A percentile compares a stretch with the other conserved stretches of the same genome.
These are phyloP conservation scores for Dryas drummondii DNA, from an alignment of 306 rosid genomes.

Conservation along the genomic window DNA sequence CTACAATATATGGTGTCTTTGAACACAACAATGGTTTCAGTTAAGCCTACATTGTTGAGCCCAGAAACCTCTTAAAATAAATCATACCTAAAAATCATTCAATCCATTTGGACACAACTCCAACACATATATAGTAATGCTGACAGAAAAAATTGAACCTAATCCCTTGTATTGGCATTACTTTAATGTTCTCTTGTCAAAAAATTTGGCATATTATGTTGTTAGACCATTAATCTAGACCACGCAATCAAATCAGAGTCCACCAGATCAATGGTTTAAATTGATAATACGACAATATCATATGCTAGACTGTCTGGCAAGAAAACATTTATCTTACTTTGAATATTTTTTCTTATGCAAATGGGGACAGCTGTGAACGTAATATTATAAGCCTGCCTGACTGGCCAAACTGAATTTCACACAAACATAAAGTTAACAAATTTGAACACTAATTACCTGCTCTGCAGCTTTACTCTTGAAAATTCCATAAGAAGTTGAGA, in stretches of 20 bases:
- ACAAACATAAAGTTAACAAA: background rate
- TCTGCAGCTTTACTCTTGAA: conserved; percentile 84
- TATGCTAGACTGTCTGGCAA: background rate
- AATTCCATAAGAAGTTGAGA: conserved; percentile 60
- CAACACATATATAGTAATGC: background rate
- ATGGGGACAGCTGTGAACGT: background rate
- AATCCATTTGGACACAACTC: background rate
- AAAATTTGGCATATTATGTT: background rate
- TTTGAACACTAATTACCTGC: conserved; percentile 48
- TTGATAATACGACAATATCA: background rate
- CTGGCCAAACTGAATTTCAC: background rate
- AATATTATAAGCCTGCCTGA: background rate
- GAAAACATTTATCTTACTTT: background rate
- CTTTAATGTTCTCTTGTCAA: background rate
- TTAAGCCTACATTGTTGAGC: background rate
- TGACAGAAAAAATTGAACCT: background rate
- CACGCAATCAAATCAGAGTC: background rate
- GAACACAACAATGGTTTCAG: background rate
- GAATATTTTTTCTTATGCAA: background rate
- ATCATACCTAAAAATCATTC: background rate
- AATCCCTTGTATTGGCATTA: background rate
- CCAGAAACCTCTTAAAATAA: background rate
- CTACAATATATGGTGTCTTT: background rate
- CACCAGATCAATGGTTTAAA: background rate
- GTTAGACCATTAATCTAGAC: background rate